Percentiles rank a stretch among this genome's conserved stretches.
These are phyloP conservation scores for Candida orba DNA, from an alignment of 805 yeast species.

Conservation along the genomic window DNA sequence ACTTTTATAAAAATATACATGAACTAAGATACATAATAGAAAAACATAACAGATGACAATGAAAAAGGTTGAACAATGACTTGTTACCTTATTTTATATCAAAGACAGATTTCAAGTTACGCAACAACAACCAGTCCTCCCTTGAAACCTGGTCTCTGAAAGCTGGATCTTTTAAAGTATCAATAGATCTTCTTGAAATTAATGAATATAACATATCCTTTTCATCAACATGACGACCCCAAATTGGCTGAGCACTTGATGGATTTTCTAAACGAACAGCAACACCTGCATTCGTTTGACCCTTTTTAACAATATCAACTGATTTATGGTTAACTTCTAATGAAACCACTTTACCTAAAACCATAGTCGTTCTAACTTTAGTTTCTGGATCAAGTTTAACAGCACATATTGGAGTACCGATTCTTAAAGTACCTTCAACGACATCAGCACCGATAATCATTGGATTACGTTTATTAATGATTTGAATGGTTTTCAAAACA, in stretches of 20 bases:
- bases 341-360: constrained; percentile 83
- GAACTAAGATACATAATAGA: not conserved
- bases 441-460: constrained; percentile 99
- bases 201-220: constrained; percentile 84
- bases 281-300: constrained; percentile 96
- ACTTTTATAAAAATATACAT: not conserved
- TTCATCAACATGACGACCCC: constrained; percentile 99
- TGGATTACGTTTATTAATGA: constrained; percentile 97
- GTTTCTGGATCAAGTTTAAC: constrained; percentile 86
- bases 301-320: constrained; percentile 73
- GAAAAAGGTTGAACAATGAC: not conserved
- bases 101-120: constrained; percentile 80
- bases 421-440: constrained; percentile 76
- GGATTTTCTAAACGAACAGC: constrained; percentile 96
- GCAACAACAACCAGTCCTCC: constrained; percentile 92
- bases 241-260: constrained; percentile 86
- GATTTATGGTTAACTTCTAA: constrained; percentile 94
- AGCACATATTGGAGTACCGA: constrained; percentile 94
- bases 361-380: constrained; percentile 58
- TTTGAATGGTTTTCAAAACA: constrained; percentile 89
- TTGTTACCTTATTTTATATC: constrained; percentile 47
- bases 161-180: constrained; percentile 96
- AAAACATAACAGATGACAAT: not conserved
- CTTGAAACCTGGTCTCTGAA: constrained; percentile 91
- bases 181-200: constrained; percentile 84